Percentiles rank a stretch among this genome's conserved stretches.
Conservation (phyloP, 2,329 filamentous ascomycete genomes). For the Clarireedia monteithiana region DNA sequence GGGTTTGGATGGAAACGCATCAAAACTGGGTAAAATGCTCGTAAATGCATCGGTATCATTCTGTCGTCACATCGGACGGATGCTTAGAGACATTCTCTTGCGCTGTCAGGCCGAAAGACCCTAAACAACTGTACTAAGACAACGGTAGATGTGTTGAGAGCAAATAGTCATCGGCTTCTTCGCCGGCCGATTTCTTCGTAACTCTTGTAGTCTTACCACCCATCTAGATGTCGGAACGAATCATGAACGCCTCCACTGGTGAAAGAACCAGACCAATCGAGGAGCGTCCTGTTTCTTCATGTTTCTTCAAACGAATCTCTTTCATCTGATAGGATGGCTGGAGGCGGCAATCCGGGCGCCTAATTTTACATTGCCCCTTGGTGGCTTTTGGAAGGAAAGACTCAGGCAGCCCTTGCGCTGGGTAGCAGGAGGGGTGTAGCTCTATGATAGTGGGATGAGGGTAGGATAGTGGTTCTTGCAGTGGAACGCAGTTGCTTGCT, state of each 20-base stretch:
- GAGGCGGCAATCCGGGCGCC: slow-evolving; percentile 7
- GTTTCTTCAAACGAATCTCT: neutral
- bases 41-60: neutral
- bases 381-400: neutral
- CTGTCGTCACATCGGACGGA: neutral
- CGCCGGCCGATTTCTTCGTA: too few species aligned
- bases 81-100: too few species aligned
- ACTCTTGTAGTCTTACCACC: too few species aligned
- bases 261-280: neutral
- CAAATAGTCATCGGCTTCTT: too few species aligned
- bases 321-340: slow-evolving; percentile 3
- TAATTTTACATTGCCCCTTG: slow-evolving; percentile 6
- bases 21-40: too few species aligned
- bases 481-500: too few species aligned
- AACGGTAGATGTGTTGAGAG: too few species aligned
- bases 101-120: too few species aligned
- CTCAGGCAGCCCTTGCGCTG: neutral
- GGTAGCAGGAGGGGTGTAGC: neutral
- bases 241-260: neutral
- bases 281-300: neutral
- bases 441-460: neutral
- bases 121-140: too few species aligned
- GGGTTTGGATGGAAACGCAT: too few species aligned
- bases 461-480: too few species aligned
- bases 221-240: too few species aligned